Evolutionary conservation across 2,329 filamentous ascomycete genomes (phyloP), one percentile per base, ranked within the genome.

Genomic region (Penicillium sp.): DNA sequence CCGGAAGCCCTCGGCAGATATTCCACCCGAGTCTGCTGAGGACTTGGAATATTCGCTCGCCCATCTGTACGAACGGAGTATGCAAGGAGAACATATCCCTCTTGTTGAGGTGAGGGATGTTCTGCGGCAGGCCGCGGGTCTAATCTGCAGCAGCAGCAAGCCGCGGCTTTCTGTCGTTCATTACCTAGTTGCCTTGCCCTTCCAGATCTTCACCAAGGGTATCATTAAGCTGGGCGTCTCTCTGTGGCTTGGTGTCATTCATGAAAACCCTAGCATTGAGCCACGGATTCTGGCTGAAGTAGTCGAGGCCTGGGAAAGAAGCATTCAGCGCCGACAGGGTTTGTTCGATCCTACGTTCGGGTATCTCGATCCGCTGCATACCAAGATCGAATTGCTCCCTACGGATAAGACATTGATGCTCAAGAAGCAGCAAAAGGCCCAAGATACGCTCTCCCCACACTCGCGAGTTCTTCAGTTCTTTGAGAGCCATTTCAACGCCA

Each of bases 161-260:
- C 87, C 91, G 55, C 87, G 92, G 66, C 87, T 87, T 50, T 83
- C 88, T 1, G 86, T 96, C 50, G 85, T 90, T 11, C 89, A 92
- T 65, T 88, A 95, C 65, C 80, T 99, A 14, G 92, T 99, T 56
- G 87, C 84, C 60, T 94, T 99, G 54, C 95, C 94, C 0, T 99
- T 99, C 71, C 83, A 84, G 36, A 83, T 96, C 42, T 97, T 99
- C 69, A 95, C 88, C 5, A 96, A 95, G 69, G 89, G 95, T 65
- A 94, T 92, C 2, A 94, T 99, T 69, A 95, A 96, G 68, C 83
- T 97, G 45, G 95, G 94, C 5, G 88, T 96, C 31, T 96, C 94
- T 4, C 77, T 99, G 6, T 99, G 94, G 94, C 84, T 96, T 54
- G 94, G 94, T 24, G 89, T 97, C 13, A 95, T 97, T 65, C 94